These are phyloP conservation scores for Hypholoma fasciculare DNA, from an alignment of 768 basidiomycete genomes.

Conservation along the genomic window DNA sequence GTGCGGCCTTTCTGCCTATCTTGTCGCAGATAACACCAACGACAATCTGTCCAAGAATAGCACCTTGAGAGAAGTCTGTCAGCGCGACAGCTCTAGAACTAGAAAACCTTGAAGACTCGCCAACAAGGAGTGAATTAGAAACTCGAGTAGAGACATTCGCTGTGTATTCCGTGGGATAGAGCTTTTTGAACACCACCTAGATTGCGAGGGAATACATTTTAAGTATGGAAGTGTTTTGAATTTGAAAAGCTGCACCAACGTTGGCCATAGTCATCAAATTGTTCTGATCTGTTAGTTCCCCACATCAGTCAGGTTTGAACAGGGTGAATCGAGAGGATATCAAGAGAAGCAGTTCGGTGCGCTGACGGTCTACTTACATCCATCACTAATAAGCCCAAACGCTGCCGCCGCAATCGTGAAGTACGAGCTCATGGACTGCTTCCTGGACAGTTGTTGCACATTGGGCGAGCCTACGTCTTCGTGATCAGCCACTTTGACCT, in stretches of 20 bases:
- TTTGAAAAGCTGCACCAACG: conserved; percentile 27
- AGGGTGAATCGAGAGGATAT: background rate
- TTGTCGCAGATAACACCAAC: conserved; percentile 75
- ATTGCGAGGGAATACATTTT: background rate
- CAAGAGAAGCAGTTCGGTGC: too few species aligned
- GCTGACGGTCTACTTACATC: conserved; percentile 36
- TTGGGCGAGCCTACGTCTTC: background rate
- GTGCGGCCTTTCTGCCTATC: conserved; percentile 73
- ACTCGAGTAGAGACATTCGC: conserved; percentile 63
- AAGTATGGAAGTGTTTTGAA: background rate
- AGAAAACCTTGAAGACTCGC: conserved; percentile 27
- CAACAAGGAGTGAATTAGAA: conserved; percentile 70
- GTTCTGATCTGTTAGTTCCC: conserved; percentile 53
- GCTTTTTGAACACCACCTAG: conserved; percentile 62
- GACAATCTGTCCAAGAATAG: conserved; percentile 57
- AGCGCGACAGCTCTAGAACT: background rate
- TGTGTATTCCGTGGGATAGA: conserved; percentile 68
- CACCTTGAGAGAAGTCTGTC: conserved; percentile 36
- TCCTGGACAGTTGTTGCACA: conserved; percentile 18
- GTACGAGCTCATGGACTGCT: conserved; percentile 52
- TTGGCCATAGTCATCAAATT: conserved; percentile 73
- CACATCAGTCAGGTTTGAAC: background rate
- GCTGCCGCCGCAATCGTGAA: conserved; percentile 67
- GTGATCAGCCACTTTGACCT: background rate
- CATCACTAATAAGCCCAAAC: conserved; percentile 66